These are phyloP conservation scores for Fusarium praegraminearum DNA, from an alignment of 2,329 filamentous ascomycete species.

Conservation along the genomic window DNA sequence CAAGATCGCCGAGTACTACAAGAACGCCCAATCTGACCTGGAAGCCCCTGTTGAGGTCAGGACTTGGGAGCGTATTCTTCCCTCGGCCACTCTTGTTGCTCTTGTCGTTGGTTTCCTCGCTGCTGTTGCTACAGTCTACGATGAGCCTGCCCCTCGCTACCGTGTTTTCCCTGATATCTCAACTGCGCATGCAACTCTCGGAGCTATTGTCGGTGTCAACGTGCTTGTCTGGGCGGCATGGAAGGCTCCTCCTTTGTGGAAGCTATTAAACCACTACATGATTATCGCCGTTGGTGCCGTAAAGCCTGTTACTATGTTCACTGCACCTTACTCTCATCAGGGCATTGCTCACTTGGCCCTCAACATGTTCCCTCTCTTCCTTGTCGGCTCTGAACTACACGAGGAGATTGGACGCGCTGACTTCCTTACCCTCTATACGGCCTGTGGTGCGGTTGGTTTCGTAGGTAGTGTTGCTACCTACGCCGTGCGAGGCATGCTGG, in stretches of 20 bases:
- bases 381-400: slow-evolving; percentile 75
- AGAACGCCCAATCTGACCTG: slow-evolving; percentile 63
- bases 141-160: slow-evolving; percentile 63
- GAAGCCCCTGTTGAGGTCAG: slow-evolving; percentile 64
- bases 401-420: slow-evolving; percentile 76
- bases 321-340: slow-evolving; percentile 78
- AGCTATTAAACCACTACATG: slow-evolving; percentile 75
- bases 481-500: slow-evolving; percentile 60
- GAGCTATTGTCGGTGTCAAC: slow-evolving; percentile 71
- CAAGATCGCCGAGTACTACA: slow-evolving; percentile 55
- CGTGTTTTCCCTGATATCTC: slow-evolving; percentile 71
- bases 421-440: slow-evolving; percentile 76
- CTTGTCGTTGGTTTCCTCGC: slow-evolving; percentile 59
- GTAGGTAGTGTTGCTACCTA: slow-evolving; percentile 67
- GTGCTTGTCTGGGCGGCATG: slow-evolving; percentile 67
- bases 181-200: slow-evolving; percentile 73
- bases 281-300: slow-evolving; percentile 74
- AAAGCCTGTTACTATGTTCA: slow-evolving; percentile 70
- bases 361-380: slow-evolving; percentile 75
- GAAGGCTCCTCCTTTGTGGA: slow-evolving; percentile 74
- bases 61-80: slow-evolving; percentile 65
- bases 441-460: slow-evolving; percentile 68
- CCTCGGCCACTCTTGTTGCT: slow-evolving; percentile 63
- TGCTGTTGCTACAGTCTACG: slow-evolving; percentile 62
- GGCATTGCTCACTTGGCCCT: slow-evolving; percentile 67